Conservation (phyloP, 2,329 filamentous ascomycete genomes). For the Phyllosticta ampelicida region DNA sequence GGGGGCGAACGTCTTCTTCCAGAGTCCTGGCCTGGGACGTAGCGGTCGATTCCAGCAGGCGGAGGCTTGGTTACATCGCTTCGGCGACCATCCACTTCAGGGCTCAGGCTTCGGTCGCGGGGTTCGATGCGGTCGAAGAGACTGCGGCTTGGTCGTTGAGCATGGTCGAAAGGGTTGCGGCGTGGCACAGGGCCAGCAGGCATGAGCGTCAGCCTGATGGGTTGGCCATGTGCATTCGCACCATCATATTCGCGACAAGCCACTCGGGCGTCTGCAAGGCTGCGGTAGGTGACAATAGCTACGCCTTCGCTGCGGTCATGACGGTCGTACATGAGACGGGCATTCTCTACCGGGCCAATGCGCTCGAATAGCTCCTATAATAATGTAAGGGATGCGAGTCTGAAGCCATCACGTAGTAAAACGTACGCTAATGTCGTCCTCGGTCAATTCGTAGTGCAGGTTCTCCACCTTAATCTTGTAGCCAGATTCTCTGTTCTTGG, state of each 20-base stretch:
- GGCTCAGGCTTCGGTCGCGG: conserved; percentile 32
- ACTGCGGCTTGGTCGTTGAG: conserved; percentile 43
- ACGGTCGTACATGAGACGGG: conserved; percentile 73
- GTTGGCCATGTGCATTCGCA: conserved; percentile 75
- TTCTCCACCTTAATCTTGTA: conserved; percentile 78
- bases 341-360: conserved; percentile 60
- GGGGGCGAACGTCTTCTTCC: conserved; percentile 43
- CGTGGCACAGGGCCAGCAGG: conserved; percentile 17
- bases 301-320: conserved; percentile 78
- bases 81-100: conserved; percentile 31
- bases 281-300: conserved; percentile 73
- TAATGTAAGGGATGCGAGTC: not conserved
- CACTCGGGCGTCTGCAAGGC: conserved; percentile 56
- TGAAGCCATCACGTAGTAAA: not conserved
- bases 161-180: conserved; percentile 40
- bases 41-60: conserved; percentile 64
- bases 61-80: conserved; percentile 44
- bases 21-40: conserved; percentile 52
- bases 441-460: conserved; percentile 81
- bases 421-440: conserved; percentile 68
- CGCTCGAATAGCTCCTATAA: conserved; percentile 64
- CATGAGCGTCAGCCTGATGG: conserved; percentile 63
- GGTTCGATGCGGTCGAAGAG: conserved; percentile 55
- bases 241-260: conserved; percentile 77
- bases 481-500: conserved; percentile 43